Conservation (phyloP, 1,284 basidiomycete genomes). For the Coniferiporia sulphurascens region DNA sequence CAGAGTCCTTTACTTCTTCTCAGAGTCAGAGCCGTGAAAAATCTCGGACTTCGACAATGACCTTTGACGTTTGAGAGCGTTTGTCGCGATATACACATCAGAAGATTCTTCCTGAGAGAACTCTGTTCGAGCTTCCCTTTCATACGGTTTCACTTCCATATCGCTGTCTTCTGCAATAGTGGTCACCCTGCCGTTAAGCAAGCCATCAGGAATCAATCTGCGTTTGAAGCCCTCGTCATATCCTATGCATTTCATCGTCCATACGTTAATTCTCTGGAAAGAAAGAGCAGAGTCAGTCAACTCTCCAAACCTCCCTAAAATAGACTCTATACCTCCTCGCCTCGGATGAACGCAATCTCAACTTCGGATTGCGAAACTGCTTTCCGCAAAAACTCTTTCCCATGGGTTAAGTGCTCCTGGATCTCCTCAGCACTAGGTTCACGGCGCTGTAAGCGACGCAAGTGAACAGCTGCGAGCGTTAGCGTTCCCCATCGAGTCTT, state of each 20-base stretch:
- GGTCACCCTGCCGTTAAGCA: background rate
- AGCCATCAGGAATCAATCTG: background rate
- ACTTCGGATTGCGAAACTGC: slow-evolving; percentile 20
- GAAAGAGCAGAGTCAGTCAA: background rate
- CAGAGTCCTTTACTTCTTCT: background rate
- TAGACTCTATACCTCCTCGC: slow-evolving; percentile 21
- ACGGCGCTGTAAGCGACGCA: slow-evolving; percentile 21
- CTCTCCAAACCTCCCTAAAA: background rate
- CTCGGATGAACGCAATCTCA: slow-evolving; percentile 17
- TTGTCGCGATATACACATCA: background rate
- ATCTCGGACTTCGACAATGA: background rate
- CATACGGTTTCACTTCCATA: background rate
- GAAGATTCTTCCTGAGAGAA: background rate
- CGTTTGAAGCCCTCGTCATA: slow-evolving; percentile 29
- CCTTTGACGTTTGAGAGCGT: background rate
- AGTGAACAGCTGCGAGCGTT: slow-evolving; percentile 20
- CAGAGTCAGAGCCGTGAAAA: background rate
- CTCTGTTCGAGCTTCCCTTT: background rate
- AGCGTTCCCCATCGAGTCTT: slow-evolving; percentile 22
- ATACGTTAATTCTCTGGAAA: slow-evolving; percentile 22
- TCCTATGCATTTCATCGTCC: slow-evolving; percentile 29
- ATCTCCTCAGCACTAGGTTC: slow-evolving; percentile 24
- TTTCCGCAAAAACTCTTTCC: slow-evolving; percentile 3
- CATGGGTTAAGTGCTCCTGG: slow-evolving; percentile 4
- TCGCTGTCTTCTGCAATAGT: background rate